Conservation (phyloP, 306 rosid species). For the Prosopis cineraria region DNA sequence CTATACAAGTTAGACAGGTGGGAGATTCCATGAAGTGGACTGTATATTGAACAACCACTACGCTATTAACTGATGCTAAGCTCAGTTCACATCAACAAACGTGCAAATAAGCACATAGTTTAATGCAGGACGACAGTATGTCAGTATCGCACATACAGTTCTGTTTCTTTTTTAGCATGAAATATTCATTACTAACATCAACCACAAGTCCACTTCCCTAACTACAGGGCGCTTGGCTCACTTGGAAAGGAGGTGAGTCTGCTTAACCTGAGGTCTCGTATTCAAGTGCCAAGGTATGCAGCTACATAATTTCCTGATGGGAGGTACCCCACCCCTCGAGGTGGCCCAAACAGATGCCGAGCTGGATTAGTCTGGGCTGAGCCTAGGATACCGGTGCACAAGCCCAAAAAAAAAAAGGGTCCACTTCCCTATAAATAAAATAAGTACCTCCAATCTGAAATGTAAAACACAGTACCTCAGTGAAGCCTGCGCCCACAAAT, state of each 20-base stretch:
- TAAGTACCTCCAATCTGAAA: background rate
- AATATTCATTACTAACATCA: conserved; percentile 21
- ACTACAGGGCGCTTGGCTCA: too few relatives aligned
- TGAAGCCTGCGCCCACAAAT: conserved; percentile 79
- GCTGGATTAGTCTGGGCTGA: too few relatives aligned
- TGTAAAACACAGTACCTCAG: conserved; percentile 54
- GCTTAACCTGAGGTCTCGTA: too few relatives aligned
- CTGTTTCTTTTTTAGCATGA: conserved; percentile 10
- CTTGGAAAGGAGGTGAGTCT: too few relatives aligned
- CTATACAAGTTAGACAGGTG: conserved; percentile 3
- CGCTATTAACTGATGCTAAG: conserved; percentile 9
- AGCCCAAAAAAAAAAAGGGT: conserved; percentile 25
- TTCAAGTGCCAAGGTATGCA: too few relatives aligned
- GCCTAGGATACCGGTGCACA: too few relatives aligned
- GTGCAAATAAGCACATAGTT: background rate
- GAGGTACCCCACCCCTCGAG: too few relatives aligned
- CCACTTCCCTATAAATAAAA: conserved; percentile 18
- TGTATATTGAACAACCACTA: conserved; percentile 12
- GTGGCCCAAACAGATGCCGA: too few relatives aligned
- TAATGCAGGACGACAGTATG: conserved; percentile 21
- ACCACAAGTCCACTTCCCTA: too few relatives aligned
- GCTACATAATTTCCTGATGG: too few relatives aligned
- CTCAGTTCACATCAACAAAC: conserved; percentile 17
- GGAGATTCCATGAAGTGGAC: background rate
- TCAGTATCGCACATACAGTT: background rate